phyloP scores from a whole-genome alignment of 305 asterid species.

The Striga hermonthica region DNA sequence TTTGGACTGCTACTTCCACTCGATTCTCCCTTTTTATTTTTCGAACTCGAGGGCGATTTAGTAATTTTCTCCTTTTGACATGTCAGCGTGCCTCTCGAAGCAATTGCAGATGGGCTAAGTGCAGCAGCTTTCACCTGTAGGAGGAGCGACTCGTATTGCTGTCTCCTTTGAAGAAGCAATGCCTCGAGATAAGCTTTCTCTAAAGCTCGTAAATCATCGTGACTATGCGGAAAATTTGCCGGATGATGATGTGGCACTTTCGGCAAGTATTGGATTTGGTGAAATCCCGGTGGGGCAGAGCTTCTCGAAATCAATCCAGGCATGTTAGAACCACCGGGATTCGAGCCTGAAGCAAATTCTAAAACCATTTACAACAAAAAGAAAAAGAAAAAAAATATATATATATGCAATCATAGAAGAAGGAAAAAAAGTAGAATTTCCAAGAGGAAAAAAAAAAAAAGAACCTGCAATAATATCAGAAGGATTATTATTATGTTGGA shows the following conservation, averaged over 20 bases:
- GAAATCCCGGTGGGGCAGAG: slow-evolving; percentile 45
- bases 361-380: background rate
- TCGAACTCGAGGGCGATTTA: slow-evolving; percentile 30
- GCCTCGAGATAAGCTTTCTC: slow-evolving; percentile 75
- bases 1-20: slow-evolving; percentile 40
- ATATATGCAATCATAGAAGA: too few species aligned
- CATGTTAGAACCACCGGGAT: slow-evolving; percentile 36
- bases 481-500: slow-evolving; percentile 37
- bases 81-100: slow-evolving; percentile 36
- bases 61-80: slow-evolving; percentile 47
- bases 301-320: slow-evolving; percentile 46
- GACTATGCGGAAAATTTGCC: slow-evolving; percentile 41
- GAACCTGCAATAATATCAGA: slow-evolving; percentile 28
- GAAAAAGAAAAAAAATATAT: background rate
- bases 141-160: slow-evolving; percentile 46
- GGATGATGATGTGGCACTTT: slow-evolving; percentile 33
- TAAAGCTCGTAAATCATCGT: slow-evolving; percentile 48
- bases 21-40: slow-evolving; percentile 42
- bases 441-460: slow-evolving; percentile 3
- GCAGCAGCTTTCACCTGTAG: slow-evolving; percentile 38
- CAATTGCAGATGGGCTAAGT: slow-evolving; percentile 31
- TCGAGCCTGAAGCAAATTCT: slow-evolving; percentile 42
- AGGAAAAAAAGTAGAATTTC: background rate
- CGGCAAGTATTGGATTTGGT: slow-evolving; percentile 41
- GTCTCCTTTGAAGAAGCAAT: slow-evolving; percentile 54